phyloP scores from a whole-genome alignment of 768 basidiomycete species.

The Pseudohyphozyma bogoriensis region DNA sequence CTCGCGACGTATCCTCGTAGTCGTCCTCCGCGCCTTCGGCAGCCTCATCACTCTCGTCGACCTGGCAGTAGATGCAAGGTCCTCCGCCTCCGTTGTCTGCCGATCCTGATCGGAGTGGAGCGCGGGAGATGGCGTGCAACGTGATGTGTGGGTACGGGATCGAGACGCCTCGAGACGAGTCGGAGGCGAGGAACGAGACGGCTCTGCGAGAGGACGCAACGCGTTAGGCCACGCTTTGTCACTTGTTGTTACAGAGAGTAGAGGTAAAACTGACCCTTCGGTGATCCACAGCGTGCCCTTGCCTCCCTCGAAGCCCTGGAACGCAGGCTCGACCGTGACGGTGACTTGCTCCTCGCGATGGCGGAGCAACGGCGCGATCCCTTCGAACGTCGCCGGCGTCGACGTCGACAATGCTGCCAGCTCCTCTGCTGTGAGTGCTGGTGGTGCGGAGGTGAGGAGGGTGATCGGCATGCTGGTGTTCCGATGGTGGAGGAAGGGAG shows the following conservation, averaged over 20 bases:
- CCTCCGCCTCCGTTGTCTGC: conserved; percentile 34
- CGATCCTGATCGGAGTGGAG: conserved; percentile 38
- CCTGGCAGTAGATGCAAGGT: conserved; percentile 83
- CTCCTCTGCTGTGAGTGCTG: conserved; percentile 53
- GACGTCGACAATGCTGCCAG: conserved; percentile 58
- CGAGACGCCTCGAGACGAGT: conserved; percentile 59
- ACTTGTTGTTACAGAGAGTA: not conserved
- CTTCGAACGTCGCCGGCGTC: conserved; percentile 72
- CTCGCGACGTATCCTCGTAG: conserved; percentile 55
- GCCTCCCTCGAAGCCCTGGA: conserved; percentile 49
- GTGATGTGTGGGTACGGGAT: conserved; percentile 83
- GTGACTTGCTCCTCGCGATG: conserved; percentile 64
- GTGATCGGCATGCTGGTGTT: no score
- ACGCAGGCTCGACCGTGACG: conserved; percentile 57
- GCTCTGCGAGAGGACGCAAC: conserved; percentile 43
- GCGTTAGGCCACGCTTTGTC: not conserved
- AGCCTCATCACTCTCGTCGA: conserved; percentile 55
- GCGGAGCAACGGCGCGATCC: conserved; percentile 72
- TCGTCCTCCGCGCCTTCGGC: conserved; percentile 41
- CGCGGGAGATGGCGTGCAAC: conserved; percentile 80
- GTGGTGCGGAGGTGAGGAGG: conserved; percentile 42
- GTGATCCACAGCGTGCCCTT: conserved; percentile 71
- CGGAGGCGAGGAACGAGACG: conserved; percentile 62
- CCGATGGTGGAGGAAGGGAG: no score
- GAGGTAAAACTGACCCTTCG: conserved; percentile 56